These are phyloP conservation scores for Agapanthus africanus DNA, from an alignment of 106 monocot species.

Conservation along the genomic window DNA sequence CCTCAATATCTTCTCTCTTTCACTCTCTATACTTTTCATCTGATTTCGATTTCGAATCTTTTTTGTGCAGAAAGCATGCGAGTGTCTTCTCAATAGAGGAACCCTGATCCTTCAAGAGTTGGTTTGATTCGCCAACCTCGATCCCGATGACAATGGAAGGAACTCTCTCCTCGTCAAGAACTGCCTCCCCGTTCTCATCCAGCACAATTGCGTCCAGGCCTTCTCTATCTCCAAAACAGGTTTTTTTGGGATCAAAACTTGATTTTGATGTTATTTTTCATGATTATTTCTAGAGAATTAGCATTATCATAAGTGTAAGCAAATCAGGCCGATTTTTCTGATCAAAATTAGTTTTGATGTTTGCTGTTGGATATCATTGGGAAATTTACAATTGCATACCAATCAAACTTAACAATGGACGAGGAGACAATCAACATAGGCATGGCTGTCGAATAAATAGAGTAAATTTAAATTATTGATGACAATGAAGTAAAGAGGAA, in stretches of 20 bases:
- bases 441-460: no score
- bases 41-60: background rate
- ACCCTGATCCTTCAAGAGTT: slow-evolving; percentile 55
- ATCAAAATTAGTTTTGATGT: no score
- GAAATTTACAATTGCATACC: no score
- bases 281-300: no score
- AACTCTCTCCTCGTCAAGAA: slow-evolving; percentile 80
- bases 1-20: background rate
- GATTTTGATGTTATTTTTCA: no score
- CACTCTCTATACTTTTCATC: background rate
- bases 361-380: no score
- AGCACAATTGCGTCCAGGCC: slow-evolving; percentile 95
- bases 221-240: slow-evolving; percentile 45
- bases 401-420: background rate
- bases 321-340: no score
- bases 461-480: no score
- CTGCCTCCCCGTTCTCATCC: slow-evolving; percentile 78
- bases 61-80: slow-evolving; percentile 59
- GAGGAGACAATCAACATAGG: no score
- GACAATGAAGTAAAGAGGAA: no score
- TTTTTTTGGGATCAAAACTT: no score
- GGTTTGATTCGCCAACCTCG: slow-evolving; percentile 38
- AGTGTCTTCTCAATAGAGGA: slow-evolving; percentile 65
- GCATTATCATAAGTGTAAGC: no score
- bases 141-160: slow-evolving; percentile 29